Percentiles rank a stretch among this genome's conserved stretches.
These are phyloP conservation scores for Euphorbia tirucalli DNA, from an alignment of 345 rosid species.

Conservation along the genomic window DNA sequence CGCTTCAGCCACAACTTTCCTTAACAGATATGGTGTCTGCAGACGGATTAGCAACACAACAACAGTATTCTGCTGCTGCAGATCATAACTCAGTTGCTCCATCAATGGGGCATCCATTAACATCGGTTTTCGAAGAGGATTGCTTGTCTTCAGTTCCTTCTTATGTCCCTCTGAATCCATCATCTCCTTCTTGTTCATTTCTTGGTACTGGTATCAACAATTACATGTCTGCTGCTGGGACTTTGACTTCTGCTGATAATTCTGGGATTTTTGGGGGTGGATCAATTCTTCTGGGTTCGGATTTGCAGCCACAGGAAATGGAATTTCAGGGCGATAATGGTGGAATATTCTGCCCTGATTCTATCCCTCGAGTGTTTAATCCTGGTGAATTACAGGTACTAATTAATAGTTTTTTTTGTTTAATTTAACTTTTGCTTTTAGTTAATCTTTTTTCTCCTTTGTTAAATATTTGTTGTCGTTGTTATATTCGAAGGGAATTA, in stretches of 20 bases:
- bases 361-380: slow-evolving; percentile 44
- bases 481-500: slow-evolving; percentile 39
- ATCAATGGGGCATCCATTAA: slow-evolving; percentile 7
- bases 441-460: not conserved
- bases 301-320: slow-evolving; percentile 46
- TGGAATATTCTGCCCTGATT: slow-evolving; percentile 55
- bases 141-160: slow-evolving; percentile 72
- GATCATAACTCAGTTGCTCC: slow-evolving; percentile 25
- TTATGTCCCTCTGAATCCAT: slow-evolving; percentile 52
- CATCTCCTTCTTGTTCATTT: slow-evolving; percentile 53
- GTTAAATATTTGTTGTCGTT: not conserved
- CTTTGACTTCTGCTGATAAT: slow-evolving; percentile 42
- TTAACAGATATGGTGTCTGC: slow-evolving; percentile 27
- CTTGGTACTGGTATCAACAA: slow-evolving; percentile 40
- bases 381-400: slow-evolving; percentile 69
- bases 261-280: slow-evolving; percentile 39
- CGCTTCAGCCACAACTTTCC: slow-evolving; percentile 38
- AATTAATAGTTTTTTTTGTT: no score
- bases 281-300: slow-evolving; percentile 39
- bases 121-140: slow-evolving; percentile 60
- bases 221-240: slow-evolving; percentile 39
- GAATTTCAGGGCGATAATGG: slow-evolving; percentile 66
- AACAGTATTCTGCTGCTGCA: slow-evolving; percentile 30
- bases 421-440: no score
- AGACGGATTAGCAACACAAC: slow-evolving; percentile 31